Conservation (phyloP, 2,329 filamentous ascomycete genomes). For the Pestalotiopsis sp. region DNA sequence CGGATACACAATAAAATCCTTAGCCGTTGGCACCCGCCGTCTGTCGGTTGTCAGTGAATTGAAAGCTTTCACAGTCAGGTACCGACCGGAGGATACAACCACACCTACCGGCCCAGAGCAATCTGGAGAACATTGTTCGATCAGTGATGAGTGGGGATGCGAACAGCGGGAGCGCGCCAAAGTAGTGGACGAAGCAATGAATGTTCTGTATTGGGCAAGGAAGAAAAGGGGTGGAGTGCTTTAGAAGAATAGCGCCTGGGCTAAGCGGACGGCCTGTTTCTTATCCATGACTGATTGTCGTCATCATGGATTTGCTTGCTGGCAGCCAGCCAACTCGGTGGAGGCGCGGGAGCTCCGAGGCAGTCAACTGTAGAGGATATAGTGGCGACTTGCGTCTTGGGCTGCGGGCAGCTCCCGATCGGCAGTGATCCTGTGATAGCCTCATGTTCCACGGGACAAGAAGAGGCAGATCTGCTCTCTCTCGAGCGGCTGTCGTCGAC, state of each 20-base stretch:
- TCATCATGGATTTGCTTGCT: background rate
- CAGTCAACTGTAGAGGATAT: background rate
- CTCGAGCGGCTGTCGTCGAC: background rate
- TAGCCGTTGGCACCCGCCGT: background rate
- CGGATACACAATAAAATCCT: background rate
- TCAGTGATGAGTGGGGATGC: background rate
- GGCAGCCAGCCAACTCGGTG: background rate
- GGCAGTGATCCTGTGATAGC: background rate
- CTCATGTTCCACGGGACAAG: background rate
- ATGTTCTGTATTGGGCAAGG: slow-evolving; percentile 3
- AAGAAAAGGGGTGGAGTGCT: background rate
- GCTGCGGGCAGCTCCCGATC: background rate
- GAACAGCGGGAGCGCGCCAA: slow-evolving; percentile 5
- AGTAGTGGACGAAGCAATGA: slow-evolving; percentile 2
- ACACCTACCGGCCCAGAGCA: background rate
- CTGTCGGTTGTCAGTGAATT: background rate
- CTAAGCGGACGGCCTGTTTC: background rate
- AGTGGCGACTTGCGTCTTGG: background rate
- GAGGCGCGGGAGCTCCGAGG: slow-evolving; percentile 5
- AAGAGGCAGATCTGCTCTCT: background rate
- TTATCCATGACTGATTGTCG: slow-evolving; percentile 8
- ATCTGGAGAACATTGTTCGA: slow-evolving; percentile 4
- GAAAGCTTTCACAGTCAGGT: background rate
- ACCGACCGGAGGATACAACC: background rate
- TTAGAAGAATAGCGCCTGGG: background rate